Conservation (phyloP, 2,329 filamentous ascomycete species). For the Cercospora sp. region DNA sequence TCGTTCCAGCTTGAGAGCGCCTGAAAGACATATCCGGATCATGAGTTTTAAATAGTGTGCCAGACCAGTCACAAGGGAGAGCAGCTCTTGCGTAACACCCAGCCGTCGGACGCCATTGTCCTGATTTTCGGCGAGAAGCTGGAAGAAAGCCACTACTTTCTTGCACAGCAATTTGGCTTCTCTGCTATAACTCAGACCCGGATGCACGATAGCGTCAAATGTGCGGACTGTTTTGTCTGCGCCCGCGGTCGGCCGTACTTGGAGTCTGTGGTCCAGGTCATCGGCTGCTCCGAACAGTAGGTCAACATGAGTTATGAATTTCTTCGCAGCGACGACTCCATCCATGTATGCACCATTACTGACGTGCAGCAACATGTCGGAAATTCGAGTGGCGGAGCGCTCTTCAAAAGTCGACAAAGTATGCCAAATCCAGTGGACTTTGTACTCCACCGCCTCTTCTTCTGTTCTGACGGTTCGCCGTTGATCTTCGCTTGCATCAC, state of each 20-base stretch:
- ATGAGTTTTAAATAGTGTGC: slow-evolving; percentile 97
- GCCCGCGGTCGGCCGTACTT: slow-evolving; percentile 46
- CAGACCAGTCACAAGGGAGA: slow-evolving; percentile 93
- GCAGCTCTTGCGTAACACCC: slow-evolving; percentile 93
- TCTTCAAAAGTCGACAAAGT: slow-evolving; percentile 96
- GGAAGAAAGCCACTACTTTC: slow-evolving; percentile 98
- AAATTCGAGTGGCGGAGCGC: slow-evolving; percentile 95
- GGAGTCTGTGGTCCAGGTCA: slow-evolving; percentile 73
- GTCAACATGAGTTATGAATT: slow-evolving; percentile 95
- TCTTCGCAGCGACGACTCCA: slow-evolving; percentile 89
- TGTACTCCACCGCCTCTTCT: slow-evolving; percentile 95
- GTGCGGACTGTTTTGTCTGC: slow-evolving; percentile 34
- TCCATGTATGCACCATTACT: slow-evolving; percentile 97
- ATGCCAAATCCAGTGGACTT: slow-evolving; percentile 98
- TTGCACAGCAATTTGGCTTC: slow-evolving; percentile 99
- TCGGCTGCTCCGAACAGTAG: slow-evolving; percentile 88
- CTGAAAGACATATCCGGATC: slow-evolving; percentile 94
- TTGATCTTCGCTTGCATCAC: slow-evolving; percentile 64
- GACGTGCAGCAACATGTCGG: slow-evolving; percentile 97
- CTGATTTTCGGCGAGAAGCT: slow-evolving; percentile 88
- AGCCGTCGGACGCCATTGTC: slow-evolving; percentile 86
- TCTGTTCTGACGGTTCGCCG: slow-evolving; percentile 76
- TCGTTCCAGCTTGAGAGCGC: slow-evolving; percentile 84
- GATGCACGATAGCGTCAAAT: slow-evolving; percentile 37
- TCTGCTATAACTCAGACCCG: slow-evolving; percentile 84